These are phyloP conservation scores for Fusarium tricinctum DNA, from an alignment of 2,329 filamentous ascomycete genomes.

Conservation along the genomic window DNA sequence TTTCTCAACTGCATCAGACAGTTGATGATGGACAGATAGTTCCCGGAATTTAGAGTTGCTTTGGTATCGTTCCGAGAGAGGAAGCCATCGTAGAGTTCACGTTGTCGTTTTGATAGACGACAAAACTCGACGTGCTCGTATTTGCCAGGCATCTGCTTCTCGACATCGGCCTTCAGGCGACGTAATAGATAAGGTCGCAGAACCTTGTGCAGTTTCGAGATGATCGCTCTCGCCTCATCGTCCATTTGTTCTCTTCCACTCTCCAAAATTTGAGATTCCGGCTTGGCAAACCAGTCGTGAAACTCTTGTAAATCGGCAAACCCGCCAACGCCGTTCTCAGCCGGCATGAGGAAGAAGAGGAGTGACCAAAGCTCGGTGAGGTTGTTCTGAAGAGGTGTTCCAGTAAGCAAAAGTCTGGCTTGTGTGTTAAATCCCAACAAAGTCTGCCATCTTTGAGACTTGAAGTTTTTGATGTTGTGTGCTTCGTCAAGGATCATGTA, in stretches of 20 bases:
- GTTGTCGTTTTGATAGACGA: constrained; percentile 92
- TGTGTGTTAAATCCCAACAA: constrained; percentile 93
- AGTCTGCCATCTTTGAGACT: constrained; percentile 96
- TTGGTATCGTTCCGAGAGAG: constrained; percentile 91
- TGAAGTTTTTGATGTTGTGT: constrained; percentile 99
- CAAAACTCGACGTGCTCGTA: constrained; percentile 98
- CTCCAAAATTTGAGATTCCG: constrained; percentile 95
- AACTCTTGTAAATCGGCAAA: constrained; percentile 98
- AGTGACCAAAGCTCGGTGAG: constrained; percentile 97
- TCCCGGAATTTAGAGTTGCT: constrained; percentile 89
- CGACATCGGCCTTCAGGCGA: constrained; percentile 93
- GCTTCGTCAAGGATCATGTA: constrained; percentile 99
- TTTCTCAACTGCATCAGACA: constrained; percentile 98
- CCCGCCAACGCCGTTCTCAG: constrained; percentile 86
- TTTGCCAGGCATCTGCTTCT: constrained; percentile 99
- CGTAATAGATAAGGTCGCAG: constrained; percentile 91
- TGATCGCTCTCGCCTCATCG: constrained; percentile 91
- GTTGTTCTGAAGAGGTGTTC: constrained; percentile 97
- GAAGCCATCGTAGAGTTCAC: constrained; percentile 96
- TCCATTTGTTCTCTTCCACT: constrained; percentile 95
- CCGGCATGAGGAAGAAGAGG: constrained; percentile 95
- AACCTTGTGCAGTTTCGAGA: constrained; percentile 93
- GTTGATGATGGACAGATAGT: constrained; percentile 98
- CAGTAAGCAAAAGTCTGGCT: constrained; percentile 87
- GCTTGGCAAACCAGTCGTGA: constrained; percentile 94